Evolutionary conservation across 768 basidiomycete genomes (phyloP).

Genomic region (Clathrus columnatus): DNA sequence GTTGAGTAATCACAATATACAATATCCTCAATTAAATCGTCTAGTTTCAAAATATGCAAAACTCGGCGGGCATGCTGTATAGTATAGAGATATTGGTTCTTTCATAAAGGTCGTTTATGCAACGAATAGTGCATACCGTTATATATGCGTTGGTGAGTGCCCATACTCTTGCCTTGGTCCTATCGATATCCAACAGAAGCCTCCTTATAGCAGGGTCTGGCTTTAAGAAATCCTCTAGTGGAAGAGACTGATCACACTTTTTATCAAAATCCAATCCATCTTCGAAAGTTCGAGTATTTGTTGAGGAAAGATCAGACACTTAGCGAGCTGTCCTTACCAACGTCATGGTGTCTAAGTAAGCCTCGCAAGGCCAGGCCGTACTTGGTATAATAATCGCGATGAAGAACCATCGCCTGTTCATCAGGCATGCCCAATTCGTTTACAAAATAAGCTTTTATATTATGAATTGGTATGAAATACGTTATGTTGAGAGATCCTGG

Average conservation of each 20-base stretch:
- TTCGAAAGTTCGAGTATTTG: slow-evolving; percentile 13
- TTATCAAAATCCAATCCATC: slow-evolving; percentile 80
- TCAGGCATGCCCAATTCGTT: slow-evolving; percentile 51
- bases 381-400: slow-evolving; percentile 63
- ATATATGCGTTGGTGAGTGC: slow-evolving; percentile 80
- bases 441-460: slow-evolving; percentile 59
- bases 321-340: slow-evolving; percentile 38
- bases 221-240: slow-evolving; percentile 69
- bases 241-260: slow-evolving; percentile 77
- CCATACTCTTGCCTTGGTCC: slow-evolving; percentile 72
- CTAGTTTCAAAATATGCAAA: slow-evolving; percentile 59
- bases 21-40: slow-evolving; percentile 60
- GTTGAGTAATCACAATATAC: slow-evolving; percentile 71
- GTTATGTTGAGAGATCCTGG: neutral
- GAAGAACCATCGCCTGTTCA: slow-evolving; percentile 60
- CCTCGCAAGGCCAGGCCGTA: slow-evolving; percentile 82
- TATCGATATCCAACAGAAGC: slow-evolving; percentile 72
- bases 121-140: slow-evolving; percentile 40
- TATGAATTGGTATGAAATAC: neutral
- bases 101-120: neutral
- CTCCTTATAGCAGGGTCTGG: slow-evolving; percentile 53
- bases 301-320: neutral
- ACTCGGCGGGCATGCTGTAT: slow-evolving; percentile 74
- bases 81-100: slow-evolving; percentile 6
- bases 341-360: slow-evolving; percentile 62